phyloP scores from a whole-genome alignment of 2,329 filamentous ascomycete species.

The Colletotrichum gigasporum region DNA sequence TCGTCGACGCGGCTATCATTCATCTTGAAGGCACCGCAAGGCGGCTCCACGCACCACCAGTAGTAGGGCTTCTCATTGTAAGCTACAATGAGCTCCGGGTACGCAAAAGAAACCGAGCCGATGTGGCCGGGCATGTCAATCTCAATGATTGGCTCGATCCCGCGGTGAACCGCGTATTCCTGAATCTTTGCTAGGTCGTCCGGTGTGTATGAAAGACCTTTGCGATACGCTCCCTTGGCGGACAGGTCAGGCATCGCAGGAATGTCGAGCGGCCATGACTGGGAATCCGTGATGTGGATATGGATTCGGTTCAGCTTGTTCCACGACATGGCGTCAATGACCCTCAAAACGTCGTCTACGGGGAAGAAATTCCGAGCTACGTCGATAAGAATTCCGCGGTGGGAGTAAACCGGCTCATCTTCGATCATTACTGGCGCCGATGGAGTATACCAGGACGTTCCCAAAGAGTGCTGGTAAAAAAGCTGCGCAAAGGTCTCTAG shows the following conservation, averaged over 20 bases:
- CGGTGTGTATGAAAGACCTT: constrained; percentile 73
- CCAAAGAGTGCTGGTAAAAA: constrained; percentile 76
- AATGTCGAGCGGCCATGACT: constrained; percentile 87
- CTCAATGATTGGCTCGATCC: constrained; percentile 78
- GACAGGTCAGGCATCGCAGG: constrained; percentile 78
- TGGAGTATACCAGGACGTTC: constrained; percentile 70
- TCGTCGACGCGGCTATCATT: constrained; percentile 75
- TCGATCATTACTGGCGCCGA: constrained; percentile 75
- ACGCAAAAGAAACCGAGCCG: constrained; percentile 69
- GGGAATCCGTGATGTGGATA: constrained; percentile 83
- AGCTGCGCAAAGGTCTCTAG: constrained; percentile 82
- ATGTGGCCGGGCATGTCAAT: constrained; percentile 87
- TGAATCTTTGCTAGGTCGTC: constrained; percentile 74
- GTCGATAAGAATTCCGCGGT: constrained; percentile 84
- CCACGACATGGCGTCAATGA: constrained; percentile 79
- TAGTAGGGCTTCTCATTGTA: constrained; percentile 66
- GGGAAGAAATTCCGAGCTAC: constrained; percentile 78
- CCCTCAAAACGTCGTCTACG: constrained; percentile 73
- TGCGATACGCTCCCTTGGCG: constrained; percentile 76
- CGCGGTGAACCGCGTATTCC: constrained; percentile 73
- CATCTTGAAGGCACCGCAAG: constrained; percentile 78
- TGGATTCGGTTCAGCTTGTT: constrained; percentile 88
- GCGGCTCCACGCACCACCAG: constrained; percentile 69
- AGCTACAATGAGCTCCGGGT: constrained; percentile 78
- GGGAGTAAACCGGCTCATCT: constrained; percentile 79